Evolutionary conservation across 345 rosid genomes (phyloP), one percentile per base, ranked within the genome.

Genomic region (Populus nigra): DNA sequence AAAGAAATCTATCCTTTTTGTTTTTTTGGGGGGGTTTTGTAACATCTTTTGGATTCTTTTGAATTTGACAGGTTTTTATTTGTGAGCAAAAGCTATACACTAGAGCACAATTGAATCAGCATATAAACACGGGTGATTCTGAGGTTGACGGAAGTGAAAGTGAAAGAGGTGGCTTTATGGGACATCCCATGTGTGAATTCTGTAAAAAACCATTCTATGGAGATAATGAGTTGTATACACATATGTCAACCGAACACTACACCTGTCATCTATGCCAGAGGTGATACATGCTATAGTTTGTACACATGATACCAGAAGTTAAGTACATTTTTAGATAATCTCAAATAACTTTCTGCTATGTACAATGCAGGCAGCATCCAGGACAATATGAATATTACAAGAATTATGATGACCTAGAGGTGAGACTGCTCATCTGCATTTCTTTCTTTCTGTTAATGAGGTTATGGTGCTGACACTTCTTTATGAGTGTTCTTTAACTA

Each of bases 111-210:
- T 83, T 96, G 85, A 91, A 90, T 73, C 97, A 88, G 79, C 99
- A 96, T 77, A 94, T 89, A 81, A 85, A 50, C 67, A 89, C 97
- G 17, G 99, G 98, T 80, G 95, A 94, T 77, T 89, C 98, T 38
- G 96, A 88, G 84, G 99, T 94, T 78, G 99, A 96, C 83, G 99
- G 99, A 63, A 89, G 79, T 84, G 99, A 92, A 81, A 90, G 96
- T 83, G 99, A 96, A 82, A 89, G 98, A 79, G 98, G 98, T 76
- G 99, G 99, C 68, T 94, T 96, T 65, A 76, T 79, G 79, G 99
- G 99, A 16, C 99, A 96, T 88, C 98, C 99, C 23, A 79, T 84
- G 81, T 96, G 98, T 85, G 97, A 94, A 79, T 94, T 96, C 80
- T 96, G 99, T 82, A 88, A 80, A 80, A 85, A 87, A 45, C 93